phyloP scores from a whole-genome alignment of 208 protist genomes.

The Trypanosoma congolense region DNA sequence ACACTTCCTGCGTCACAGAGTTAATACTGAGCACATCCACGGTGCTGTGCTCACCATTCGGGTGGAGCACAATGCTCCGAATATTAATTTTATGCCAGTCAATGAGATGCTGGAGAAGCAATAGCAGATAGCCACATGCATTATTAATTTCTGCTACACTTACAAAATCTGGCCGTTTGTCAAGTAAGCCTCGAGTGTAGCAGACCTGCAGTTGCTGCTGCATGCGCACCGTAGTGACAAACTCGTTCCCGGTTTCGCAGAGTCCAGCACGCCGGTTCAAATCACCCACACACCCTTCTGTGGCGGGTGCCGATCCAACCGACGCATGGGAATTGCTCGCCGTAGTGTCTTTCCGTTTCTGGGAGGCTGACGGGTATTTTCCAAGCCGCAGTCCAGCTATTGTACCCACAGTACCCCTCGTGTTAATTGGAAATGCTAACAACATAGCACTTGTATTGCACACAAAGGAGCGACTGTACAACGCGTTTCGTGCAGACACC shows the following conservation, averaged over 20 bases:
- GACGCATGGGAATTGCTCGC: conserved; percentile 1
- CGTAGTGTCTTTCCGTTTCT: background rate
- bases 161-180: conserved; percentile 24
- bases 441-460: conserved; percentile 25
- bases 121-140: conserved; percentile 57
- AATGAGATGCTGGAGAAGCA: conserved; percentile 41
- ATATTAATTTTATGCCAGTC: conserved; percentile 42
- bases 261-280: background rate
- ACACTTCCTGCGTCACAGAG: conserved; percentile 8
- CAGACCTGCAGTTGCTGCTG: conserved; percentile 12
- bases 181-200: conserved; percentile 23
- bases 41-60: conserved; percentile 43
- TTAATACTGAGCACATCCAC: conserved; percentile 23
- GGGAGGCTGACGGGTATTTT: conserved; percentile 20
- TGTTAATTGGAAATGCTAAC: conserved; percentile 50
- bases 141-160: conserved; percentile 59
- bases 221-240: background rate
- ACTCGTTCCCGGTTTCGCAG: background rate
- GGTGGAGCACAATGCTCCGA: conserved; percentile 30
- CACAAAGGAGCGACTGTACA: conserved; percentile 22
- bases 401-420: conserved; percentile 38
- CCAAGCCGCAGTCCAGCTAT: conserved; percentile 68
- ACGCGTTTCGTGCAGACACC: conserved; percentile 15
- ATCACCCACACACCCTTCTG: too few relatives aligned
- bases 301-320: too few relatives aligned